phyloP scores from a whole-genome alignment of 495 filamentous ascomycete species.

The Apodospora peruviana region DNA sequence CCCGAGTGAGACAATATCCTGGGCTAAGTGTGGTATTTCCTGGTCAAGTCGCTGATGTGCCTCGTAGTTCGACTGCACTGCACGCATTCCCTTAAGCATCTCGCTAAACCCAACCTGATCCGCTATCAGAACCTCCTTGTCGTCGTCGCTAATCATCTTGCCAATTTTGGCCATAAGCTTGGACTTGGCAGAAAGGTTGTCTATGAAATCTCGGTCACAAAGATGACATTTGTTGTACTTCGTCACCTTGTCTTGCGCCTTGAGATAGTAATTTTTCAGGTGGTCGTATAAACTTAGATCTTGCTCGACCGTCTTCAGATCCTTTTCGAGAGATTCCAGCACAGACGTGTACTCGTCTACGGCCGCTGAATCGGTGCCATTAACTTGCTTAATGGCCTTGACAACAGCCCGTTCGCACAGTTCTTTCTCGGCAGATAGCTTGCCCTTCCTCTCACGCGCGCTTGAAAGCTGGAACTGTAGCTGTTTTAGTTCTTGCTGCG shows the following conservation, averaged over 20 bases:
- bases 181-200: conserved; percentile 47
- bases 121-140: conserved; percentile 46
- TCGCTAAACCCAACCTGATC: conserved; percentile 48
- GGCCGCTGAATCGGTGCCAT: conserved; percentile 9
- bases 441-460: conserved; percentile 52
- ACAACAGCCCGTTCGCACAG: conserved; percentile 47
- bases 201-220: conserved; percentile 60
- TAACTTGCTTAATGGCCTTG: conserved; percentile 32
- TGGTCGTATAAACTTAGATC: conserved; percentile 58
- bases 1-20: conserved; percentile 52
- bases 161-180: conserved; percentile 57
- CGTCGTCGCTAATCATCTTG: conserved; percentile 50
- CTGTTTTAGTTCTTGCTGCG: conserved; percentile 68
- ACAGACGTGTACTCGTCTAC: conserved; percentile 23
- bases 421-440: conserved; percentile 59
- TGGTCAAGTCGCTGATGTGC: conserved; percentile 60
- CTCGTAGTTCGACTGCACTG: conserved; percentile 63
- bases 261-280: conserved; percentile 57
- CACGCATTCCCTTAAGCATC: conserved; percentile 51
- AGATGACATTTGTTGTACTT: conserved; percentile 62
- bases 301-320: conserved; percentile 54
- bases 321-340: conserved; percentile 31
- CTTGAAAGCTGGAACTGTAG: conserved; percentile 71
- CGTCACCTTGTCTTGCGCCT: conserved; percentile 53
- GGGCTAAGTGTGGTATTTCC: conserved; percentile 65